Evolutionary conservation across 352 stramenopile species (phyloP), one percentile per base, ranked within the genome.

Genomic region (Globisporangium orthogonon): DNA sequence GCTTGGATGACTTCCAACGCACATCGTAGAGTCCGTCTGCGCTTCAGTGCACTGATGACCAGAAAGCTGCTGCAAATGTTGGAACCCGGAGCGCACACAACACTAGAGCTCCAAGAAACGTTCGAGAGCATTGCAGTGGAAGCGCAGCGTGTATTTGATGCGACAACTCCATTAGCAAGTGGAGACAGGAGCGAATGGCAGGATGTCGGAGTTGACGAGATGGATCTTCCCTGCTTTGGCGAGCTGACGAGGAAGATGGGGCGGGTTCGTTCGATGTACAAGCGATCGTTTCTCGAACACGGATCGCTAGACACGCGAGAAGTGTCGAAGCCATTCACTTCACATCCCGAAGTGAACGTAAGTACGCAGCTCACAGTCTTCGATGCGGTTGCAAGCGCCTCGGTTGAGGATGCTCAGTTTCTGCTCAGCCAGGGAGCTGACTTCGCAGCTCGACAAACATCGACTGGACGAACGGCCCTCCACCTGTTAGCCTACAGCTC

Each of bases 401-500:
- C 77, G 0, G 57, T 88, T 3, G 76, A 87, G 1, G 77, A 88
- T 44, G 75, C 72, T 0, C 62, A 61, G 18, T 88, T 82, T 52
- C 69, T 88, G 17, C 62, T 82, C 33, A 59, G 66, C 4, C 69
- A 74, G 17, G 71, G 77, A 9, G 70, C 28, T 1, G 67, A 90
- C 47, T 45, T 87, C 7, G 56, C 55, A 28, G 58, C 48, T 4
- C n/a, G 73, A 2, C 77, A 90, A 40, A 61, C 74, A 0, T 69
- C 64, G 33, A 74, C 70, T 11, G 60, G 71, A 14, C 77, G 80
- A 10, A 76, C 70, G 29, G 70, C 76, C 2, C 60, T 90, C 15
- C 78, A 90, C 33, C 52, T 83, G 64, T 60, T 90, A 18, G 72
- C 80, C 2, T 83, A 85, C 57, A 85, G 73, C 40, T 66, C 63